Percentiles rank a stretch among this genome's conserved stretches.
Conservation (phyloP, 345 rosid species). For the Camelina neglecta region DNA sequence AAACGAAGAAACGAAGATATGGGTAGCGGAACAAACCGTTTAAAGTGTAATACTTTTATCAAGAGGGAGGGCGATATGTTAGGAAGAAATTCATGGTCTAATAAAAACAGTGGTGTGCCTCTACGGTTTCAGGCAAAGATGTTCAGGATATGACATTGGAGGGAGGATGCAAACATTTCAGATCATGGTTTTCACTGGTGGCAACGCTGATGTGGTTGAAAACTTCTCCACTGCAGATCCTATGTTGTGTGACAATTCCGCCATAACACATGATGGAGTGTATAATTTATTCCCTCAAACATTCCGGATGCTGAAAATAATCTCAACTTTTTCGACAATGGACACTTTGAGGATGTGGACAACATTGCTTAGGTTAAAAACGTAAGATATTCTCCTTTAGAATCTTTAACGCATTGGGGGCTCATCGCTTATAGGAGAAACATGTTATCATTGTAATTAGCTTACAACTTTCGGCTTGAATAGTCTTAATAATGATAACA, state of each 20-base stretch:
- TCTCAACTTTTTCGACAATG: slow-evolving; percentile 63
- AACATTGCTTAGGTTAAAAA: slow-evolving; percentile 76
- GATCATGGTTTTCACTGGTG: slow-evolving; percentile 49
- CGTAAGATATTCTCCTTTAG: slow-evolving; percentile 7
- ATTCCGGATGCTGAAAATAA: slow-evolving; percentile 55
- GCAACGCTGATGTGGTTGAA: slow-evolving; percentile 41
- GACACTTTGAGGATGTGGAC: slow-evolving; percentile 91
- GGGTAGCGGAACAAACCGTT: slow-evolving; percentile 35
- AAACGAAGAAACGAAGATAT: slow-evolving; percentile 56
- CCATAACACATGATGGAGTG: slow-evolving; percentile 45
- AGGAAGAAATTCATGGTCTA: slow-evolving; percentile 62
- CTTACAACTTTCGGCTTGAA: slow-evolving; percentile 69
- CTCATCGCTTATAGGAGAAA: slow-evolving; percentile 9
- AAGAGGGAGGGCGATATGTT: slow-evolving; percentile 52
- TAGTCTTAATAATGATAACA: slow-evolving; percentile 62
- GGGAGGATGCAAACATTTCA: slow-evolving; percentile 48
- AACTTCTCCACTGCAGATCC: slow-evolving; percentile 51
- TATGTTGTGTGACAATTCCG: slow-evolving; percentile 51
- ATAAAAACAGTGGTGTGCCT: slow-evolving; percentile 45
- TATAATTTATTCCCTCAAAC: slow-evolving; percentile 57
- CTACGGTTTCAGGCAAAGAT: slow-evolving; percentile 54
- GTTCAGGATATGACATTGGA: slow-evolving; percentile 46
- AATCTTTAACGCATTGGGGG: slow-evolving; percentile 1
- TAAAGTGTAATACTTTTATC: slow-evolving; percentile 43
- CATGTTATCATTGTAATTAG: slow-evolving; percentile 7